A percentile compares a stretch with the other conserved stretches of the same genome.
phyloP scores from a whole-genome alignment of 208 protist species.

The Trypanosoma conorhini region DNA sequence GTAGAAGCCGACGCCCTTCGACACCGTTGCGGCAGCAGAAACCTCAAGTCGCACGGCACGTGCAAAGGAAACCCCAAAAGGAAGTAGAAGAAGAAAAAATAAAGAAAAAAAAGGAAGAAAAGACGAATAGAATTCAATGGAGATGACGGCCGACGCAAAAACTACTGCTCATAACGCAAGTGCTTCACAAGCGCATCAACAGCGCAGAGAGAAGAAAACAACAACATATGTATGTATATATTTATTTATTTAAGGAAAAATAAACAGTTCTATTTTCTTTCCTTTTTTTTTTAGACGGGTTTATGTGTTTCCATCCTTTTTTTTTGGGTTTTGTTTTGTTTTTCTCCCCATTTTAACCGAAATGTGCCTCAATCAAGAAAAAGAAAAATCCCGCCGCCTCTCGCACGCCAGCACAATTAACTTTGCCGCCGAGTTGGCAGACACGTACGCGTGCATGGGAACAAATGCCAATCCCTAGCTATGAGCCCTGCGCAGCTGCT shows the following conservation, averaged over 20 bases:
- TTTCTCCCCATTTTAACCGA: background rate
- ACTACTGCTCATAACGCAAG: background rate
- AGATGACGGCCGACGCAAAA: background rate
- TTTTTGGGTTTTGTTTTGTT: too few species aligned
- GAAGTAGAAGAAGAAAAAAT: conserved; percentile 3
- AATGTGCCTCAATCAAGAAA: background rate
- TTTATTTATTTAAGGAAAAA: background rate
- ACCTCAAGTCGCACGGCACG: background rate
- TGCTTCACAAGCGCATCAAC: background rate
- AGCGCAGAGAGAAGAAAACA: background rate
- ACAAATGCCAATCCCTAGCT: background rate
- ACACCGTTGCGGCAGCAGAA: background rate
- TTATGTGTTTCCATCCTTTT: background rate
- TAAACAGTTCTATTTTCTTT: background rate
- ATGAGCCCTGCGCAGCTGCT: background rate
- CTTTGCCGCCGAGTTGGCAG: background rate
- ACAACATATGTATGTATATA: background rate
- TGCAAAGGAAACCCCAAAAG: background rate
- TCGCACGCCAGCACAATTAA: background rate
- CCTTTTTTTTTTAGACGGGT: background rate
- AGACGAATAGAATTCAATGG: background rate
- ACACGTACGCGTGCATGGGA: background rate
- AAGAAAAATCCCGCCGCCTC: background rate
- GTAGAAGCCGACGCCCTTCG: background rate
- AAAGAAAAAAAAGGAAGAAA: background rate